Conservation (phyloP, 345 rosid genomes). For the Camelina neglecta region DNA sequence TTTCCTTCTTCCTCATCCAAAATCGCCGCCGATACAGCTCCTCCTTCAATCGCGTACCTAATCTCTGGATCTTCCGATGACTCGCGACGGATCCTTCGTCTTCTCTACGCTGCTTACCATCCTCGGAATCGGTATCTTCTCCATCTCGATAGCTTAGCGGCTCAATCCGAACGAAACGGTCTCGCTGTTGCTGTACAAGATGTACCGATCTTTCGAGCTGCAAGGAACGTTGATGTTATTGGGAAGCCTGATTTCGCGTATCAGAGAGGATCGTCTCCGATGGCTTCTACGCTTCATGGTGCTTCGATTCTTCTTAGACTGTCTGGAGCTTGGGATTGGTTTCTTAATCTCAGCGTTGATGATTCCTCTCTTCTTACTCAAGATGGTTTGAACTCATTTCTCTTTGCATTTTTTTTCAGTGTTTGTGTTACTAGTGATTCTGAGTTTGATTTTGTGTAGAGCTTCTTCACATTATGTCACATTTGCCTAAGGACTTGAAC, state of each 20-base stretch:
- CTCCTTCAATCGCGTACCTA: slow-evolving; percentile 80
- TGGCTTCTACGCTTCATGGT: slow-evolving; percentile 85
- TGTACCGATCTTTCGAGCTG: slow-evolving; percentile 72
- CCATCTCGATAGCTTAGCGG: slow-evolving; percentile 75
- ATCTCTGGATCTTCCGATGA: slow-evolving; percentile 80
- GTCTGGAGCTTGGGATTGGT: slow-evolving; percentile 86
- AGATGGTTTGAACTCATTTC: background rate
- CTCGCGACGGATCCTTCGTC: slow-evolving; percentile 70
- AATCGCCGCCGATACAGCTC: slow-evolving; percentile 61
- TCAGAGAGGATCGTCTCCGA: slow-evolving; percentile 74
- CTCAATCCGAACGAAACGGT: slow-evolving; percentile 67
- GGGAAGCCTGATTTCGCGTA: slow-evolving; percentile 86
- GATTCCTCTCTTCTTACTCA: slow-evolving; percentile 94
- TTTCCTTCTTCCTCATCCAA: slow-evolving; percentile 67
- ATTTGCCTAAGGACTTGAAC: slow-evolving; percentile 80
- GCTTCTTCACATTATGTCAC: slow-evolving; percentile 90
- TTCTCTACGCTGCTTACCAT: slow-evolving; percentile 77
- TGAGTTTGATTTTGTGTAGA: slow-evolving; percentile 58
- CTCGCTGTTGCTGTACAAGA: slow-evolving; percentile 65
- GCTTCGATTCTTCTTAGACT: slow-evolving; percentile 81
- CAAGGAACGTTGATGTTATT: slow-evolving; percentile 77
- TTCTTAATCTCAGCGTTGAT: slow-evolving; percentile 63
- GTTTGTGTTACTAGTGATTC: slow-evolving; percentile 10
- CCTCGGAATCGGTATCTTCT: slow-evolving; percentile 85
- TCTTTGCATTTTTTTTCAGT: background rate